These are phyloP conservation scores for Tolypocladium endophyticum DNA, from an alignment of 2,329 filamentous ascomycete species.

Conservation along the genomic window DNA sequence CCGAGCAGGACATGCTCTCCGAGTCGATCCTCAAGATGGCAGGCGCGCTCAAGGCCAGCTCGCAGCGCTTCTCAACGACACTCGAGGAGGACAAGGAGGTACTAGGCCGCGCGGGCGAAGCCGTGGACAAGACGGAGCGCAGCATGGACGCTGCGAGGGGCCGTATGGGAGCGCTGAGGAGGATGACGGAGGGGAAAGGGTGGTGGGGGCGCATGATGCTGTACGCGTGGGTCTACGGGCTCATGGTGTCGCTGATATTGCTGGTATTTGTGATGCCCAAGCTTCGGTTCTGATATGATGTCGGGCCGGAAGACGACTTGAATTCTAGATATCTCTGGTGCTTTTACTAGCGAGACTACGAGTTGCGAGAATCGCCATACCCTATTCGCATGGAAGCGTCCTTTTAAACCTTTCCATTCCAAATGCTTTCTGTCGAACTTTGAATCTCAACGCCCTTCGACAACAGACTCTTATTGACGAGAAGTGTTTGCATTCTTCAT, in stretches of 20 bases:
- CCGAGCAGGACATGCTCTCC: constrained; percentile 75
- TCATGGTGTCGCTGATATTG: constrained; percentile 69
- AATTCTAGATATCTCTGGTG: not conserved
- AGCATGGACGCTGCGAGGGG: constrained; percentile 68
- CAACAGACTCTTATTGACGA: not conserved
- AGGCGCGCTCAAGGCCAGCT: constrained; percentile 63
- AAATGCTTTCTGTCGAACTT: not conserved
- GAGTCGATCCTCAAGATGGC: constrained; percentile 75
- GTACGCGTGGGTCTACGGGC: constrained; percentile 71
- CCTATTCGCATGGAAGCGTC: not conserved
- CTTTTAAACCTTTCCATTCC: not conserved
- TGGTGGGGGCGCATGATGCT: constrained; percentile 79
- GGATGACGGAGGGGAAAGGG: constrained; percentile 79
- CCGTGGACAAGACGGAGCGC: constrained; percentile 64
- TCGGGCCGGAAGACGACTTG: not conserved
- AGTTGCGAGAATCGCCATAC: not conserved
- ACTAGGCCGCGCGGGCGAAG: constrained; percentile 58
- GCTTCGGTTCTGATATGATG: constrained; percentile 56
- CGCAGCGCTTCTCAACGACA: constrained; percentile 58
- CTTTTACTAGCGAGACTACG: not conserved
- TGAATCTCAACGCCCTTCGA: not conserved
- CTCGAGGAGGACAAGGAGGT: constrained; percentile 65
- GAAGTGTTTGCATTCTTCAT: not conserved
- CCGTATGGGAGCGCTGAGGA: constrained; percentile 65
- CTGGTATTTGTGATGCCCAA: constrained; percentile 84